Conservation (phyloP, 2,329 filamentous ascomycete genomes). For the Scorias spongiosa region DNA sequence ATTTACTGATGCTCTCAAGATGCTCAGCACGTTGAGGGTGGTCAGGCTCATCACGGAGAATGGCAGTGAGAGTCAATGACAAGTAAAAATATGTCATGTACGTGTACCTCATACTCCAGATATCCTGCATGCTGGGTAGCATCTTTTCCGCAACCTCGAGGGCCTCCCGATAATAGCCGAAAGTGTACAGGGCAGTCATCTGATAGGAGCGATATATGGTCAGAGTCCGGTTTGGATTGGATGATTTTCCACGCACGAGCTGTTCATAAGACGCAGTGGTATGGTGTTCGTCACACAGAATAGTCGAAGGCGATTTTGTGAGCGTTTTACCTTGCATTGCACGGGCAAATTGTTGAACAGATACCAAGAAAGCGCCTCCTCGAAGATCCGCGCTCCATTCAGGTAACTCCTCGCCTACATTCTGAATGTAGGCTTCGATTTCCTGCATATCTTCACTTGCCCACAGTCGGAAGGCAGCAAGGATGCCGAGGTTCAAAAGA, state of each 20-base stretch:
- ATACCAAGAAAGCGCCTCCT: conserved; percentile 54
- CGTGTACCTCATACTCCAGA: conserved; percentile 29
- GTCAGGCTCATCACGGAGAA: conserved; percentile 23
- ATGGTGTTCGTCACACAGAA: conserved; percentile 57
- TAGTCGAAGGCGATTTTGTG: conserved; percentile 32
- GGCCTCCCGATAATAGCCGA: conserved; percentile 28
- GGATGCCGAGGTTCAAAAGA: conserved; percentile 55
- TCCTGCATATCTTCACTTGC: conserved; percentile 54
- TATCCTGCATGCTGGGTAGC: conserved; percentile 24
- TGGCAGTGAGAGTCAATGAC: conserved; percentile 25
- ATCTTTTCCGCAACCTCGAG: conserved; percentile 27
- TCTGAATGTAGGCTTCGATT: conserved; percentile 54
- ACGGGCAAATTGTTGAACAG: conserved; percentile 49
- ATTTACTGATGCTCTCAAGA: conserved; percentile 37
- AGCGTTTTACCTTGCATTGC: conserved; percentile 62
- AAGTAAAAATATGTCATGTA: conserved; percentile 30
- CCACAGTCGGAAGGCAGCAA: conserved; percentile 52
- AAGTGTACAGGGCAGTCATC: conserved; percentile 27
- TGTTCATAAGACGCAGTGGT: conserved; percentile 41
- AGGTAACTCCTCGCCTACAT: conserved; percentile 57
- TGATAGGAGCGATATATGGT: conserved; percentile 50
- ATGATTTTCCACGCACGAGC: conserved; percentile 30
- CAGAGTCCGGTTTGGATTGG: conserved; percentile 48
- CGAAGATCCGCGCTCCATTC: conserved; percentile 57
- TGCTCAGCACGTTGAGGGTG: conserved; percentile 30